Conservation (phyloP, 1,139 yeast genomes). For the Arxiozyma bovina region DNA sequence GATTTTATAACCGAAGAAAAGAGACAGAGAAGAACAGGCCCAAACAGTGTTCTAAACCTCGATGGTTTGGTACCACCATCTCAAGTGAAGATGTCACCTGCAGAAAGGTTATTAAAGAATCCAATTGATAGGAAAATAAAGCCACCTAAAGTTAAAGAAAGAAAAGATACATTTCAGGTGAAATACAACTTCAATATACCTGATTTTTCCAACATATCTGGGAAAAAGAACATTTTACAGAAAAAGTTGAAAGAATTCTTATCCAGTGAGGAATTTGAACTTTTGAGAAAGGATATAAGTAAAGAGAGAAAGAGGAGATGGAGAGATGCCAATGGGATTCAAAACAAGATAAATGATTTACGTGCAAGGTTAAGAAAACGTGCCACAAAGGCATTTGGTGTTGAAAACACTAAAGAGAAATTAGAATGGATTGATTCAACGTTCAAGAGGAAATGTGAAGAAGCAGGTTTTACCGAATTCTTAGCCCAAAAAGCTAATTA, state of each 20-base stretch:
- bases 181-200: constrained; percentile 28
- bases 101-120: neutral
- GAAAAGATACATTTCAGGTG: constrained; percentile 17
- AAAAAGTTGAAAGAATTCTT: constrained; percentile 23
- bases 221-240: constrained; percentile 17
- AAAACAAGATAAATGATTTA: constrained; percentile 82
- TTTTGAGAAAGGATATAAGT: constrained; percentile 47
- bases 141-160: constrained; percentile 24
- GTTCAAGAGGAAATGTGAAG: constrained; percentile 54
- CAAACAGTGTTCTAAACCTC: constrained; percentile 19
- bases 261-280: constrained; percentile 45
- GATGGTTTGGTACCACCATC: constrained; percentile 26
- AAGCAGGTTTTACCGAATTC: constrained; percentile 33
- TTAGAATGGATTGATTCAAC: constrained; percentile 71
- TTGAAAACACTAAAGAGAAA: constrained; percentile 46
- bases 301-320: constrained; percentile 83
- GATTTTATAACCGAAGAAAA: constrained; percentile 6
- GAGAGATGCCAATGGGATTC: constrained; percentile 74
- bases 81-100: neutral
- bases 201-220: constrained; percentile 11
- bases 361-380: constrained; percentile 67
- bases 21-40: constrained; percentile 4
- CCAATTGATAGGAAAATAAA: neutral
- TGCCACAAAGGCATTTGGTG: constrained; percentile 63
- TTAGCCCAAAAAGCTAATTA: constrained; percentile 6